Evolutionary conservation across 805 yeast species (phyloP).

Genomic region (Spathaspora passalidarum): DNA sequence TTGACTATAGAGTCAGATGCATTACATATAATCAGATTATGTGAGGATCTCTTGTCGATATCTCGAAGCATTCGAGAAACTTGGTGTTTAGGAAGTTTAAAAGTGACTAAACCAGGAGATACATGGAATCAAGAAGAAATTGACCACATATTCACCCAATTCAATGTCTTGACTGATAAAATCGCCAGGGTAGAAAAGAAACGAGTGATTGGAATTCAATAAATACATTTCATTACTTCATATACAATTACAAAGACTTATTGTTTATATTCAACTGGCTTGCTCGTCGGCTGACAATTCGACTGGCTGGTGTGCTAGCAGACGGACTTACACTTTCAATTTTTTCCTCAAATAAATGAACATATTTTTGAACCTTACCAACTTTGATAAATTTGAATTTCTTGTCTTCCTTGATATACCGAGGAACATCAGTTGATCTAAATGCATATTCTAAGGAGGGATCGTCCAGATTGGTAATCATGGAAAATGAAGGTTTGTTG

Average conservation of each 20-base stretch:
- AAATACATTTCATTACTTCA: slow-evolving; percentile 2
- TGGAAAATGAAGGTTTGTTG: slow-evolving; percentile 12
- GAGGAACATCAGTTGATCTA: slow-evolving; percentile 26
- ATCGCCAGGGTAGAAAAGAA: slow-evolving; percentile 21
- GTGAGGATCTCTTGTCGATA: slow-evolving; percentile 50
- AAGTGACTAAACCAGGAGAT: slow-evolving; percentile 20
- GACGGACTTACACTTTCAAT: slow-evolving; percentile 1
- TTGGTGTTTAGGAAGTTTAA: slow-evolving; percentile 57
- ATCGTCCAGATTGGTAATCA: slow-evolving; percentile 25
- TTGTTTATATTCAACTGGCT: neutral
- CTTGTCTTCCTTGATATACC: slow-evolving; percentile 38
- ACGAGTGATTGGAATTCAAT: slow-evolving; percentile 3
- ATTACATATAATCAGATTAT: slow-evolving; percentile 46
- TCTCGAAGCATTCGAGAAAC: slow-evolving; percentile 51
- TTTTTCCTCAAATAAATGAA: slow-evolving; percentile 38
- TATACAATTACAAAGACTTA: neutral
- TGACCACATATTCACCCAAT: slow-evolving; percentile 26
- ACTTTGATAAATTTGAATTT: slow-evolving; percentile 44
- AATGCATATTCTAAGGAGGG: slow-evolving; percentile 27
- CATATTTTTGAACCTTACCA: slow-evolving; percentile 46
- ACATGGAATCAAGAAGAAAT: slow-evolving; percentile 20
- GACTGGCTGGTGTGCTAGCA: slow-evolving; percentile 1
- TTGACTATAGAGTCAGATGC: slow-evolving; percentile 55
- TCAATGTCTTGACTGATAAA: slow-evolving; percentile 31
- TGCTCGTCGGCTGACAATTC: neutral